A percentile compares a stretch with the other conserved stretches of the same genome.
Evolutionary conservation across 805 yeast genomes (phyloP).

Genomic region (Candida dendrica): DNA sequence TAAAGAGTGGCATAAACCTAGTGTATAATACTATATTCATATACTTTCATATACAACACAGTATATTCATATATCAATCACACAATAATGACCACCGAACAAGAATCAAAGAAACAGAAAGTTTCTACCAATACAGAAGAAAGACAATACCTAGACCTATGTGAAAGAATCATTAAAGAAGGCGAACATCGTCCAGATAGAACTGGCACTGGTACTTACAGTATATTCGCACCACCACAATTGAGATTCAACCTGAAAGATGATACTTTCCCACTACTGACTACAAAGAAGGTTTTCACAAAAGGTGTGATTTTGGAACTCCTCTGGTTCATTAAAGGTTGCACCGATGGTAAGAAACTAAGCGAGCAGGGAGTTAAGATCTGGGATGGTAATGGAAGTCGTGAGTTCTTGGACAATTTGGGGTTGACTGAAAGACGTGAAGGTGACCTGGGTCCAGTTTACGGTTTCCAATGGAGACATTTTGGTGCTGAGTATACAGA

Average conservation of each 20-base stretch:
- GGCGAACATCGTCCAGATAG: constrained; percentile 94
- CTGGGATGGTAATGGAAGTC: constrained; percentile 98
- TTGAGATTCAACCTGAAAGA: constrained; percentile 70
- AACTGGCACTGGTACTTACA: constrained; percentile 93
- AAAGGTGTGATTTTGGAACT: constrained; percentile 85
- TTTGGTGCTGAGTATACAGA: constrained; percentile 90
- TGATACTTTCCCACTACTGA: constrained; percentile 76
- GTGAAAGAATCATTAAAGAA: constrained; percentile 64
- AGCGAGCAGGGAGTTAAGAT: constrained; percentile 86
- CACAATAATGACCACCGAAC: constrained; percentile 10
- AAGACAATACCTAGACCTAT: constrained; percentile 79
- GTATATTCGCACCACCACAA: constrained; percentile 94
- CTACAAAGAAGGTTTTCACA: constrained; percentile 88
- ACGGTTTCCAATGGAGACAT: constrained; percentile 99
- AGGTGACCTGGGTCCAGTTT: constrained; percentile 97
- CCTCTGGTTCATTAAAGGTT: constrained; percentile 87
- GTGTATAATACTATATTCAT: no score
- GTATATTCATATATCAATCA: no score
- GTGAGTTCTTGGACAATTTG: constrained; percentile 78
- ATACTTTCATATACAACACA: background rate
- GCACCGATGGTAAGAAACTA: constrained; percentile 78
- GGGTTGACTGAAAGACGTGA: constrained; percentile 78
- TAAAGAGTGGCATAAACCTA: background rate
- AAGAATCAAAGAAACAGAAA: background rate
- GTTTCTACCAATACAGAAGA: constrained; percentile 42